These are phyloP conservation scores for Sporothrix humicola DNA, from an alignment of 2,329 filamentous ascomycete genomes.

Conservation along the genomic window DNA sequence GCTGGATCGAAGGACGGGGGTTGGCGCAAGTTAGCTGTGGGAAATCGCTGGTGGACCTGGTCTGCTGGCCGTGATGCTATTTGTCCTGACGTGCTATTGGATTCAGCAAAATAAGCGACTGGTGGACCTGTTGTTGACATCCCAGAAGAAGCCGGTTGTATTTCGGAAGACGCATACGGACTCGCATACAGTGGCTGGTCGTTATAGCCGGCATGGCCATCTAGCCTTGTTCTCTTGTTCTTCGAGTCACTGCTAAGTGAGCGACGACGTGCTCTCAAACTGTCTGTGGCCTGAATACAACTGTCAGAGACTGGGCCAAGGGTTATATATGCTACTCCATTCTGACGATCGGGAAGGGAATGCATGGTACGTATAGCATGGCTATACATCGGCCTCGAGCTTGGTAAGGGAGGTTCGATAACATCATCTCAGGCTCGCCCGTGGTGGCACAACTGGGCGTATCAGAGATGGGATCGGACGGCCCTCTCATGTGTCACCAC, in stretches of 20 bases:
- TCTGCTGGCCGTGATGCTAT: background rate
- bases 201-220: background rate
- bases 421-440: too few relatives aligned
- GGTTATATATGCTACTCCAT: background rate
- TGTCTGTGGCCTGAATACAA: background rate
- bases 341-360: background rate
- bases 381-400: background rate
- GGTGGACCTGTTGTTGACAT: background rate
- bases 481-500: background rate
- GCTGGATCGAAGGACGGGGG: background rate
- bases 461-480: too few relatives aligned
- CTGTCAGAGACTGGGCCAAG: background rate
- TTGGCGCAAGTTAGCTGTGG: background rate
- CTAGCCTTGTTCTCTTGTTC: constrained; percentile 17
- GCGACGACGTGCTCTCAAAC: background rate
- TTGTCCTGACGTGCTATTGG: background rate
- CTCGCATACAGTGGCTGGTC: background rate
- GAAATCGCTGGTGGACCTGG: background rate
- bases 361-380: background rate
- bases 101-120: background rate
- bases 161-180: background rate
- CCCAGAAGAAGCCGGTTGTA: background rate
- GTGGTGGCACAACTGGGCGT: too few relatives aligned
- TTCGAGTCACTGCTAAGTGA: background rate
- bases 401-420: too few relatives aligned